Base-by-base conservation (phyloP, 2,329 filamentous ascomycete genomes). In the Penicillium expansum region DNA sequence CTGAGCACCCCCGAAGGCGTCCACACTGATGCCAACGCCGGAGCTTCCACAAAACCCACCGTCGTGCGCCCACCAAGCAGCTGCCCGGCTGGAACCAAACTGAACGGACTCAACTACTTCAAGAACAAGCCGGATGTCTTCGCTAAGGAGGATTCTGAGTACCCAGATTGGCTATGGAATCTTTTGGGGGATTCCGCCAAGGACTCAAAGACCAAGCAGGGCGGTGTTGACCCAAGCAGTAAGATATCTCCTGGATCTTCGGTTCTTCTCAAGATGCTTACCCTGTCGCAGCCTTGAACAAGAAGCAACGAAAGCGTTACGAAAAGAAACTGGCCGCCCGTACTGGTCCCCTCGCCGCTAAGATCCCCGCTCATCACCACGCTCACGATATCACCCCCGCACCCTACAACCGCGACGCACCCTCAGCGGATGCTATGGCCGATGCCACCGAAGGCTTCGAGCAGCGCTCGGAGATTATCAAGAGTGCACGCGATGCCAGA, bases 81-180 rank as follows among this genome's bases (percentile, higher is more conserved):
- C 52, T 74, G 76, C 29, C 57, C 68, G 0, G 72, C 74, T 7
- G 78, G 78, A 11, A 74, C 72, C 5, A 71, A 69, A 56, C 51
- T 80, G 57, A 68, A 68, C 24, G 76, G 76, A 13, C 67, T 80
- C 43, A 78, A 77, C 57, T 80, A 79, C 63, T 73, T 76, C 55
- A 79, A 79, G 65, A 77, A 77, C 63, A 76, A 78, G 58, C 72
- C 76, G 7, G 74, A 77, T 37, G 59, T 79, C 24, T 52, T 78
- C 49, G 78, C 78, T 13, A 59, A 73, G 65, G 77, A 80, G 54
- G 78, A 80, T 60, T 69, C 71, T 41, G 78, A 79, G 61, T 80
- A 80, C 61, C 78, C 78, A 14, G 74, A 78, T 14, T 80, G 78
- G 78, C 59, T 80, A 52, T 80, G 78, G 78, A 68, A 62, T 5